Evolutionary conservation across 495 filamentous ascomycete genomes (phyloP).

Genomic region (Darksidea phi): DNA sequence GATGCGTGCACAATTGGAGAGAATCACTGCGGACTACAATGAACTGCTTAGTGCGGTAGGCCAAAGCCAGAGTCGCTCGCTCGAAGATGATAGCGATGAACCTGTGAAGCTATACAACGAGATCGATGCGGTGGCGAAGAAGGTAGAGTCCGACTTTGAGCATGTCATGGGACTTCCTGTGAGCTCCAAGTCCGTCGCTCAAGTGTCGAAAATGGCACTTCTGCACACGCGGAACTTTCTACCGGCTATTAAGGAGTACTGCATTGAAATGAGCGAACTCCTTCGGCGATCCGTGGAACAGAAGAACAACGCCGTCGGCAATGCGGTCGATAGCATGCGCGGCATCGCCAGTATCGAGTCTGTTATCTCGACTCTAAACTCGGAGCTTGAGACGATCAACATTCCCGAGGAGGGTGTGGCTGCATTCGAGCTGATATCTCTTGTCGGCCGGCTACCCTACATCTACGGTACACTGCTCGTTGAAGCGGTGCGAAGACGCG

Average conservation of each 20-base stretch:
- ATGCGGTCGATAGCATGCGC: slow-evolving; percentile 69
- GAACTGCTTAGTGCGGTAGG: slow-evolving; percentile 47
- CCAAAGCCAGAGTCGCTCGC: slow-evolving; percentile 37
- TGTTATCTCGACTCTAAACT: slow-evolving; percentile 64
- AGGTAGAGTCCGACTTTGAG: slow-evolving; percentile 84
- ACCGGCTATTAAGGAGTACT: slow-evolving; percentile 71
- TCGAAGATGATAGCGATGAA: slow-evolving; percentile 45
- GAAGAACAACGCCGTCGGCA: slow-evolving; percentile 57
- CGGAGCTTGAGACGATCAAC: slow-evolving; percentile 67
- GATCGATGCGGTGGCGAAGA: slow-evolving; percentile 78
- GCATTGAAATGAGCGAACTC: slow-evolving; percentile 71
- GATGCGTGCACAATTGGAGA: slow-evolving; percentile 53
- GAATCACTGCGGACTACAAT: slow-evolving; percentile 55
- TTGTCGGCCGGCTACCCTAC: slow-evolving; percentile 76
- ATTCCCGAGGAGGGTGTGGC: slow-evolving; percentile 65
- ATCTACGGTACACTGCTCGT: slow-evolving; percentile 85
- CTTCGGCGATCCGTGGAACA: slow-evolving; percentile 64
- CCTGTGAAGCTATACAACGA: slow-evolving; percentile 68
- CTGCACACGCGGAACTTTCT: slow-evolving; percentile 83
- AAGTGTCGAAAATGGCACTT: slow-evolving; percentile 81
- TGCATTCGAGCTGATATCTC: slow-evolving; percentile 71
- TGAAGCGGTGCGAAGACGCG: slow-evolving; percentile 78
- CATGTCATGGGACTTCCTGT: slow-evolving; percentile 67
- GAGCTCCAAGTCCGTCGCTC: slow-evolving; percentile 68
- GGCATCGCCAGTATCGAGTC: slow-evolving; percentile 75